Conservation (phyloP, 257 asterid genomes). For the Nicotiana paniculata region DNA sequence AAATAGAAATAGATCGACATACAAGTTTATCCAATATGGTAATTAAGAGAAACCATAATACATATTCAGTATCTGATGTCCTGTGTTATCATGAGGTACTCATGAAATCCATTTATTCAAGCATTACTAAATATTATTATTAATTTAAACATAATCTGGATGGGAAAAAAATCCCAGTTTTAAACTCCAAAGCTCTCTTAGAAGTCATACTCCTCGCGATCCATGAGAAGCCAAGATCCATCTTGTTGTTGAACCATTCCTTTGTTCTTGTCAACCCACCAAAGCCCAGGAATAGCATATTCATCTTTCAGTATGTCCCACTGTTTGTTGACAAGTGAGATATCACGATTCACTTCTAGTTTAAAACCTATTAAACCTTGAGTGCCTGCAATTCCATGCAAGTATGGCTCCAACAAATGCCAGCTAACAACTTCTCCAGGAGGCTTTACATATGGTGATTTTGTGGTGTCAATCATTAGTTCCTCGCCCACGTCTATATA, state of each 20-base stretch:
- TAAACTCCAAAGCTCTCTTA: not conserved
- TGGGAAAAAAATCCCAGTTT: not conserved
- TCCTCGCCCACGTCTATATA: constrained; percentile 67
- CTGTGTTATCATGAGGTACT: not conserved
- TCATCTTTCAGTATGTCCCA: constrained; percentile 47
- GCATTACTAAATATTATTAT: not conserved
- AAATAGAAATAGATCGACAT: not conserved
- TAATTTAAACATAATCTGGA: not conserved
- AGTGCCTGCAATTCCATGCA: constrained; percentile 84
- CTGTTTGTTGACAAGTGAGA: constrained; percentile 52
- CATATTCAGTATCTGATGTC: not conserved
- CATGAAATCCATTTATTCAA: not conserved
- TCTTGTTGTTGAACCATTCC: constrained; percentile 76
- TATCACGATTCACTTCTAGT: constrained; percentile 40
- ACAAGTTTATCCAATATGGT: not conserved
- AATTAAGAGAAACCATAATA: not conserved
- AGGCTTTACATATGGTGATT: constrained; percentile 44
- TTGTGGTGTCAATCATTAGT: constrained; percentile 40
- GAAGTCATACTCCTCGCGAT: constrained; percentile 28
- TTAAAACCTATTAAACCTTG: constrained; percentile 41
- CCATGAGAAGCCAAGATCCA: constrained; percentile 69
- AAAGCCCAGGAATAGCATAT: constrained; percentile 39
- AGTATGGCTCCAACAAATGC: constrained; percentile 57
- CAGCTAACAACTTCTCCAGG: constrained; percentile 36
- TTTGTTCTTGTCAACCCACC: constrained; percentile 61